These are phyloP conservation scores for Pseudohyphozyma bogoriensis DNA, from an alignment of 768 basidiomycete genomes.

Conservation along the genomic window DNA sequence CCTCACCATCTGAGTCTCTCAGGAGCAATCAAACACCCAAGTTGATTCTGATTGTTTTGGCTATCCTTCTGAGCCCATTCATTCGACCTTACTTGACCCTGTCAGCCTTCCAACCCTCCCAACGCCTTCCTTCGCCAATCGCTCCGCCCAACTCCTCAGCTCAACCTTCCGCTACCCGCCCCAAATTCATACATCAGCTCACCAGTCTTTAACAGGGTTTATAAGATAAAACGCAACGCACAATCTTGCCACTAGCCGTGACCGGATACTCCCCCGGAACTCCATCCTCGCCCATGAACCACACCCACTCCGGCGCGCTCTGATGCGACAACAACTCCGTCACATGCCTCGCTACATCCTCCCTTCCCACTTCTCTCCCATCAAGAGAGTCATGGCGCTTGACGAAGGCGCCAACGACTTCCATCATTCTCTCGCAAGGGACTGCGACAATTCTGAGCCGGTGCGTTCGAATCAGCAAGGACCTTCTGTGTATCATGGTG, in stretches of 20 bases:
- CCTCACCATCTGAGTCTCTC: too few relatives aligned
- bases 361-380: conserved; percentile 40
- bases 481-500: background rate
- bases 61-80: too few relatives aligned
- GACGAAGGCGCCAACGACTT: conserved; percentile 74
- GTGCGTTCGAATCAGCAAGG: background rate
- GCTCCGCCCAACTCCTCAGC: conserved; percentile 50
- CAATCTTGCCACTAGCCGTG: conserved; percentile 75
- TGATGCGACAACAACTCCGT: conserved; percentile 32
- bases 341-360: conserved; percentile 24
- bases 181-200: background rate
- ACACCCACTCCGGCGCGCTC: conserved; percentile 74
- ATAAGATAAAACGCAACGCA: background rate
- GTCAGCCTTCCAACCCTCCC: conserved; percentile 12
- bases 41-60: too few relatives aligned
- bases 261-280: conserved; percentile 56
- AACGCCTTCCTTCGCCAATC: conserved; percentile 12
- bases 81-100: too few relatives aligned
- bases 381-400: conserved; percentile 43
- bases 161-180: conserved; percentile 54
- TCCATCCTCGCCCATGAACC: conserved; percentile 65
- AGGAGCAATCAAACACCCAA: too few relatives aligned
- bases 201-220: background rate
- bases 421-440: conserved; percentile 57
- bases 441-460: conserved; percentile 49